Evolutionary conservation across 805 yeast species (phyloP), one percentile per base, ranked within the genome.

Genomic region (Candida suzukii): DNA sequence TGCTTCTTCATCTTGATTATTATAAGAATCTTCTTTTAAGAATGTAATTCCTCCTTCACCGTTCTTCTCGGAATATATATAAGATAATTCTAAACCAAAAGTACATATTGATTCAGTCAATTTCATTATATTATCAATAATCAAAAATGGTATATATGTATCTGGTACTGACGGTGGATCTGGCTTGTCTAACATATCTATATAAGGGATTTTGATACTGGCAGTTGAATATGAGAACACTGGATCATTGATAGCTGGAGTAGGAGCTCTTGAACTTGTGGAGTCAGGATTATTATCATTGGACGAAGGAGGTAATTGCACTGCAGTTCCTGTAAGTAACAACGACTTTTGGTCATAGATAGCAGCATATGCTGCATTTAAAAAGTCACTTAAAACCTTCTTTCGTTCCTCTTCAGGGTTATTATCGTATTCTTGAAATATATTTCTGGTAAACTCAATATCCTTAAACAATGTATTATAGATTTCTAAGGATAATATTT

Each of bases 171-270:
- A 53, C 0, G 96, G 96, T 0, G 96, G 80, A 22, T 85, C 95
- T 0, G 66, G 50, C 52, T 88, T 88, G 55, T 91, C 98, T 20
- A 93, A 68, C 40, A 81, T 74, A 42, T 91, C 96, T 25, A 90
- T 67, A 42, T 78, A 72, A 13, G 78, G 64, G 0, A 80, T 67
- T 48, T 78, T 75, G 37, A 73, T 60, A 31, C 35, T 31, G 18
- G 35, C 17, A 9, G 35, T 7, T 11, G 35, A 11, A 19, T 11
- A 11, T 10, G 35, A 31, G 18, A 31, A 31, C 3, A 31, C n/a
- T n/a, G n/a, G n/a, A n/a, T n/a, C n/a, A n/a, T n/a, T n/a, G n/a
- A n/a, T n/a, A n/a, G n/a, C n/a, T n/a, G n/a, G n/a, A n/a, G n/a
- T n/a, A n/a, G 18, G 4, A 14, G 32, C 11, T 16, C 12, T 29